Evolutionary conservation across 768 basidiomycete genomes (phyloP), one percentile per base, ranked within the genome.

Genomic region (Hydnomerulius pinastri): DNA sequence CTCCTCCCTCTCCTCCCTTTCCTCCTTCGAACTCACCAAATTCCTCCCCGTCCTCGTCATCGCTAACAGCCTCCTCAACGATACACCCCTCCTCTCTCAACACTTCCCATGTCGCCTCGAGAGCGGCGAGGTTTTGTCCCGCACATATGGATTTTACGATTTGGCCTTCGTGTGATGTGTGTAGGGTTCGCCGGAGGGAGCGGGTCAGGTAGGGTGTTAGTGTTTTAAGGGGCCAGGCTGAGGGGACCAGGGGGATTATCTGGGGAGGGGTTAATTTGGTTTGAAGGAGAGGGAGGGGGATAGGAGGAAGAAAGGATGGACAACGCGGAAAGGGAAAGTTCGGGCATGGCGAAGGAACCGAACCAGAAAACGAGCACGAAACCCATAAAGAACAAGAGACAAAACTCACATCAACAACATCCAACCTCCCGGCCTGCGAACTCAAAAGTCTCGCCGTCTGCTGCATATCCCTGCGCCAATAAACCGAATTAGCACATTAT

Each of bases 131-230:
- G 60, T 95, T 95, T 65, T 94, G 87, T 2, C 86, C 89, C 8
- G 82, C 78, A 55, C 82, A 81, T 49, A 96, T 77, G 15, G 83
- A 82, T 67, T 90, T 95, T 49, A 94, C 66, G 44, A 96, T 86
- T 62, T 82, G 77, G 6, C 81, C 82, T 65, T 93, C 87, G 39
- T 86, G 83, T 18, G 72, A 69, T 11, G 76, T 71, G 60, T 96
- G 92, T 20, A 92, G 69, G 8, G 83, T 81, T 55, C 89, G 77
- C 20, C 91, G 80, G 51, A 93, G 80, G 3, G 91, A 90, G 13
- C 90, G 85, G 4, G 82, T 71, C 23, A 96, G 73, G 74, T 96
- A 94, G 4, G 85, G 81, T 0, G 90, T 82, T 51, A 95, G 75
- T 9, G 79, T 69, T 17, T 77, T 74, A 12, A 95, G 70, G 1